phyloP scores from a whole-genome alignment of 1,139 yeast genomes.

The Pichia cactophila region DNA sequence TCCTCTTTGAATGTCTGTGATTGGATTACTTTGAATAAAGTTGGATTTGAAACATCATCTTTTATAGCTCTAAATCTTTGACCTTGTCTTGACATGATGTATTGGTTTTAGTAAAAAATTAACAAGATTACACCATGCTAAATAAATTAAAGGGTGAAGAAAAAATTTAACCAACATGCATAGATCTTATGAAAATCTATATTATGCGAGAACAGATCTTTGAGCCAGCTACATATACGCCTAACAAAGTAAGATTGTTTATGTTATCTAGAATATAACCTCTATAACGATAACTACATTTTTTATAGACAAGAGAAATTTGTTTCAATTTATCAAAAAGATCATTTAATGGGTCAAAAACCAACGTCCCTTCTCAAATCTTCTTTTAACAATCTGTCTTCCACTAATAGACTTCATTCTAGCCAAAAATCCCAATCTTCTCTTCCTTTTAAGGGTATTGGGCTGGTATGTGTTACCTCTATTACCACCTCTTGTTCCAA shows the following conservation, averaged over 20 bases:
- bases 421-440: slow-evolving; percentile 87
- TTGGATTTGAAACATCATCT: slow-evolving; percentile 13
- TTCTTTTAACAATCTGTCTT: slow-evolving; percentile 65
- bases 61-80: slow-evolving; percentile 11
- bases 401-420: slow-evolving; percentile 75
- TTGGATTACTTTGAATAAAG: slow-evolving; percentile 11
- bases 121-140: too few species aligned
- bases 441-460: slow-evolving; percentile 80
- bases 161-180: background rate
- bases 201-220: background rate
- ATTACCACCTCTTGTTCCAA: slow-evolving; percentile 62
- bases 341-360: slow-evolving; percentile 61
- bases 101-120: background rate
- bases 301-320: background rate
- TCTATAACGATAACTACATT: too few species aligned
- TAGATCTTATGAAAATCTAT: background rate
- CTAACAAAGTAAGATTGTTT: too few species aligned
- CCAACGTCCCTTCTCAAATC: slow-evolving; percentile 93
- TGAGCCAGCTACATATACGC: background rate
- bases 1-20: slow-evolving; percentile 14
- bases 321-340: too few species aligned
- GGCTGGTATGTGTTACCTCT: slow-evolving; percentile 97
- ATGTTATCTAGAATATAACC: too few species aligned
- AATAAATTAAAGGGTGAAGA: background rate
- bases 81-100: slow-evolving; percentile 13